Evolutionary conservation across 805 yeast genomes (phyloP).

Genomic region (Lachancea meyersii): DNA sequence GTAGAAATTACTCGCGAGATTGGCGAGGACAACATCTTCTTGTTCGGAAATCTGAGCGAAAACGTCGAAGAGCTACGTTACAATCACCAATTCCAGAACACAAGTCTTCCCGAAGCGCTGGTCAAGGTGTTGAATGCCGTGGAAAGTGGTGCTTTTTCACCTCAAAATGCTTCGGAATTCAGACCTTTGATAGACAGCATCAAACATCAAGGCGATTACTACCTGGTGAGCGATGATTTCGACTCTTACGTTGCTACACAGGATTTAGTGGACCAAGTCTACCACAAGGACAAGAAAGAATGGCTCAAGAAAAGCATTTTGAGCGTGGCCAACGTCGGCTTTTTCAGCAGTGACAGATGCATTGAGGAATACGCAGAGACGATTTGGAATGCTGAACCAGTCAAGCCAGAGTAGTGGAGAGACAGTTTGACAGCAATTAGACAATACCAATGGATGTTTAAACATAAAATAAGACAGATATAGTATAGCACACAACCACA

Average conservation of each 20-base stretch:
- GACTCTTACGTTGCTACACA: constrained; percentile 83
- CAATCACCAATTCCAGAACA: constrained; percentile 54
- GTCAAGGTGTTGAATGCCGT: constrained; percentile 58
- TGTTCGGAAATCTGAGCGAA: constrained; percentile 87
- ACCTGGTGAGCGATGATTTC: constrained; percentile 84
- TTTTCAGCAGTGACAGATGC: constrained; percentile 85
- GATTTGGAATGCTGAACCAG: constrained; percentile 88
- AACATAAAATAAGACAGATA: neutral
- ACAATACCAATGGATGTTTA: neutral
- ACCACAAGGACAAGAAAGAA: constrained; percentile 49
- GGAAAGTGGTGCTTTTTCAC: constrained; percentile 67
- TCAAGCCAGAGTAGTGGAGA: constrained; percentile 18
- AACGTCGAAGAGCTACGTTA: constrained; percentile 81
- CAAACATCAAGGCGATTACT: constrained; percentile 71
- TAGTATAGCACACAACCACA: no score
- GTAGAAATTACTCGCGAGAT: constrained; percentile 91
- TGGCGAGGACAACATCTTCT: constrained; percentile 87
- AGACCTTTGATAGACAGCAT: constrained; percentile 63
- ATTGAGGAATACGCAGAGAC: constrained; percentile 87
- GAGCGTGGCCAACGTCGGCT: constrained; percentile 89
- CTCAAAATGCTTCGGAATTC: constrained; percentile 52
- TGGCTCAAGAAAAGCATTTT: constrained; percentile 76
- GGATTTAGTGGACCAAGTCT: constrained; percentile 64
- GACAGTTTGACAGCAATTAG: neutral
- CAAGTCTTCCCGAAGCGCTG: constrained; percentile 53